Conservation (phyloP, 2,329 filamentous ascomycete species). For the Alternaria ventricosa region DNA sequence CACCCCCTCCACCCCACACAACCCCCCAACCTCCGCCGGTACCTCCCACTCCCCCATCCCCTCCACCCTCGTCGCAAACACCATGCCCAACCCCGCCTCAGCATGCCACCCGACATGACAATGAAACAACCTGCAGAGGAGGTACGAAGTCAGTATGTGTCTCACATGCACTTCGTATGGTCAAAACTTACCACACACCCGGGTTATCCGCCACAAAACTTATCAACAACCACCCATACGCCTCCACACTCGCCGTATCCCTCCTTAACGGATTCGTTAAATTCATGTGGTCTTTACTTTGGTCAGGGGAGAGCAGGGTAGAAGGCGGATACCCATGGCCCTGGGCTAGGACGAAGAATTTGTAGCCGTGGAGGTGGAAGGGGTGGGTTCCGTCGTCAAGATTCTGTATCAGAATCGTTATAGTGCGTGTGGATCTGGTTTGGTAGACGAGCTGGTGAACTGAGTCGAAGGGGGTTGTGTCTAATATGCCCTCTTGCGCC, state of each 20-base stretch:
- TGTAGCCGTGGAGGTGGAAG: slow-evolving; percentile 54
- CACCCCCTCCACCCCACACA: slow-evolving; percentile 57
- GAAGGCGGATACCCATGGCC: slow-evolving; percentile 50
- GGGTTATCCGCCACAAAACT: slow-evolving; percentile 67
- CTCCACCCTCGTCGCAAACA: slow-evolving; percentile 61
- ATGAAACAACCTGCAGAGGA: too few species aligned
- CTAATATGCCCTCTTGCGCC: slow-evolving; percentile 5
- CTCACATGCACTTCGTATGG: too few species aligned
- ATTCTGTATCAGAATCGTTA: slow-evolving; percentile 45
- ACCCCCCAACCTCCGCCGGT: slow-evolving; percentile 52
- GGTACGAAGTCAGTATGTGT: too few species aligned
- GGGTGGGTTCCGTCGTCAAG: slow-evolving; percentile 39
- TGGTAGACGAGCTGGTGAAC: slow-evolving; percentile 41
- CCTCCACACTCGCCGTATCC: slow-evolving; percentile 71
- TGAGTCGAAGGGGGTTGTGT: slow-evolving; percentile 15
- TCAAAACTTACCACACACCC: slow-evolving; percentile 61
- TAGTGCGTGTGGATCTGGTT: slow-evolving; percentile 39
- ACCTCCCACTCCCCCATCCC: slow-evolving; percentile 52
- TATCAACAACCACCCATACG: slow-evolving; percentile 71
- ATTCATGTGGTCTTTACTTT: slow-evolving; percentile 34
- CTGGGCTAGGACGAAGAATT: slow-evolving; percentile 6
- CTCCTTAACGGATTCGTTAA: slow-evolving; percentile 61
- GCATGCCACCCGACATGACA: slow-evolving; percentile 74
- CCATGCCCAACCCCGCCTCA: slow-evolving; percentile 56
- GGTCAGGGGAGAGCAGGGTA: slow-evolving; percentile 63